Evolutionary conservation across 257 asterid species (phyloP).

Genomic region (Coffea canephora): DNA sequence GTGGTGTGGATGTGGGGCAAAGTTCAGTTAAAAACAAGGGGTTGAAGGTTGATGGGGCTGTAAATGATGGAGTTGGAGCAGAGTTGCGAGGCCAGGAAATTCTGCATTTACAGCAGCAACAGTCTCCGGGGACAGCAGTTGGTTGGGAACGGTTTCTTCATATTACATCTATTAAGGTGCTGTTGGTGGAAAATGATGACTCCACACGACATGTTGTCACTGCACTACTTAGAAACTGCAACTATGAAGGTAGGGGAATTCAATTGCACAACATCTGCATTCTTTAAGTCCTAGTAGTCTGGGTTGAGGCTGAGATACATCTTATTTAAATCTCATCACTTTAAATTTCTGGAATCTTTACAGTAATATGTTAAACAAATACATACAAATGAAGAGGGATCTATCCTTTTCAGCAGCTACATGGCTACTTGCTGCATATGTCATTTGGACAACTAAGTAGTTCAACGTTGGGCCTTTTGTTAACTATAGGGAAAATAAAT

Average conservation of each 20-base stretch:
- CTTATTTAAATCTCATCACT: too few species aligned
- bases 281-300: background rate
- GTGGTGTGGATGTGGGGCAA: constrained; percentile 31
- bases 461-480: background rate
- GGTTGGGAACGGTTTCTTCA: constrained; percentile 58
- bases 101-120: constrained; percentile 33
- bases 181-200: constrained; percentile 54
- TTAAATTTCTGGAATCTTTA: background rate
- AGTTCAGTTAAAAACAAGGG: constrained; percentile 22
- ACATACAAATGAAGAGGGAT: background rate
- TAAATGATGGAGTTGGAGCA: constrained; percentile 21
- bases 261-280: constrained; percentile 11
- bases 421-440: background rate
- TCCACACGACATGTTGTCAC: constrained; percentile 57
- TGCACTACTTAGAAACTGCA: constrained; percentile 54
- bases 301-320: background rate
- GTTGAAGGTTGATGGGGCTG: constrained; percentile 25
- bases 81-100: constrained; percentile 31
- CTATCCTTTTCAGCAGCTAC: background rate
- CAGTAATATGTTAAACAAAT: background rate
- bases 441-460: background rate
- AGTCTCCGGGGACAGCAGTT: constrained; percentile 32
- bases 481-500: background rate
- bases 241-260: constrained; percentile 40
- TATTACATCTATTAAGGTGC: constrained; percentile 47